Percentiles rank a stretch among this genome's conserved stretches.
Evolutionary conservation across 2,329 filamentous ascomycete genomes (phyloP).

Genomic region (Sphaceloma murrayae): DNA sequence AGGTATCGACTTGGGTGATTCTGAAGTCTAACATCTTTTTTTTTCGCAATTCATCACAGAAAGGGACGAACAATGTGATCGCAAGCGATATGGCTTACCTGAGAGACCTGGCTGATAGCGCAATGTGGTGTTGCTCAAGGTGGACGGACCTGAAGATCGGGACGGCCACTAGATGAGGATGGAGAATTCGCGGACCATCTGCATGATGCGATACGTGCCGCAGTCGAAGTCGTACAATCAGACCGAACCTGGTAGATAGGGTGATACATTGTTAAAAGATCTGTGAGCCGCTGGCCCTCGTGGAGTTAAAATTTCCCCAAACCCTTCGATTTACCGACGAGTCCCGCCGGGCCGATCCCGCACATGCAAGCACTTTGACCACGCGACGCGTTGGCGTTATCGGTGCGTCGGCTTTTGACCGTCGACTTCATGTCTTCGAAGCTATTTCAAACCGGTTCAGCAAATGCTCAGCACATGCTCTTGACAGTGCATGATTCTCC

Average conservation of each 20-base stretch:
- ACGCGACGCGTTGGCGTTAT: not conserved
- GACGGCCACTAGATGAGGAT: not conserved
- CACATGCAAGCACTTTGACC: not conserved
- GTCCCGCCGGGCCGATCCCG: conserved; percentile 1
- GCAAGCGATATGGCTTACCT: conserved; percentile 6
- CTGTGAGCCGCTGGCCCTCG: not conserved
- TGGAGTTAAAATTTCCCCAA: conserved; percentile 9
- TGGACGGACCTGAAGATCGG: not conserved
- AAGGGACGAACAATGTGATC: conserved; percentile 1
- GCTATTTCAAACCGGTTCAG: too few relatives aligned
- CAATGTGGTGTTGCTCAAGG: not conserved
- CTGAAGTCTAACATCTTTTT: conserved; percentile 38
- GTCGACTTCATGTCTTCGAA: not conserved
- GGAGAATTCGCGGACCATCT: not conserved
- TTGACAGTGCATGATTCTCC: too few relatives aligned
- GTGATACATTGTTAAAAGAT: conserved; percentile 13
- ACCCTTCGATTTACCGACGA: conserved; percentile 3
- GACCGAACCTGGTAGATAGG: not conserved
- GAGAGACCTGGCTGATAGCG: not conserved
- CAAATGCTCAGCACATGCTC: too few relatives aligned
- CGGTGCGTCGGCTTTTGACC: too few relatives aligned
- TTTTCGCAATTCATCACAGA: conserved; percentile 22
- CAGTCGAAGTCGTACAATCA: not conserved
- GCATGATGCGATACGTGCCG: not conserved
- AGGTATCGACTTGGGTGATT: conserved; percentile 22